Evolutionary conservation across 805 yeast genomes (phyloP), one percentile per base, ranked within the genome.

Genomic region (Wickerhamiella australiensis): DNA sequence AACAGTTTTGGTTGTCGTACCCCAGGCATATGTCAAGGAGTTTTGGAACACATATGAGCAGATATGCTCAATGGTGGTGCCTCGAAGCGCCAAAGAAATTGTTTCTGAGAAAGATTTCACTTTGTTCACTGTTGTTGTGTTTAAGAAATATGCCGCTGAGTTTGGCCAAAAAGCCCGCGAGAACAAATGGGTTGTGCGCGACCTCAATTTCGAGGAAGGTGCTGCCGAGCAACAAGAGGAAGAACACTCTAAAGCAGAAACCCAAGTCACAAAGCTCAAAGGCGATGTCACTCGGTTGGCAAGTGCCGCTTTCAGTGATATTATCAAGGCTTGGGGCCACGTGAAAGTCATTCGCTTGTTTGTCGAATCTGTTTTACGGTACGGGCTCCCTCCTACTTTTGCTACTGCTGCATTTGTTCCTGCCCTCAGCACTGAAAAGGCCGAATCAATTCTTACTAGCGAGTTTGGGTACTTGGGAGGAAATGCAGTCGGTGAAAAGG

Each of bases 311-410:
- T 92, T 82, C 64, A 74, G 83, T 21, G 97, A 92, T 60, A 78
- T 88, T 47, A 72, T 84, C 54, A 73, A 85, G 57, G 78, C 82
- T 56, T 87, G 96, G 96, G 73, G 85, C 61, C 98, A 92, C 66
- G 76, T 92, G 57, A 87, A 87, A 67, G 78, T 85, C 3, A 73
- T 92, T 49, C 79, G 96, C 57, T 75, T 85, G 17, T 92, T 83
- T 66, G 95, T 90, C 35, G 99, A 92, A 69, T 77, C 87, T 46
- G 95, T 92, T 13, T 74, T 92, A 64, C 80, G 99, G 67, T 92
- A 92, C 65, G 99, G 99, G 0, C 75, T 92, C 56, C 99, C 98
- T 31, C 96, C 97, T 26, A 82, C 82, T 59, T 92, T 90, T 65
- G 76, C 78, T 61, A 70, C 76, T 12, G 71, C 69, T 38, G 68